phyloP scores from a whole-genome alignment of 2,329 filamentous ascomycete genomes.

The Pestalotiopsis sp. region DNA sequence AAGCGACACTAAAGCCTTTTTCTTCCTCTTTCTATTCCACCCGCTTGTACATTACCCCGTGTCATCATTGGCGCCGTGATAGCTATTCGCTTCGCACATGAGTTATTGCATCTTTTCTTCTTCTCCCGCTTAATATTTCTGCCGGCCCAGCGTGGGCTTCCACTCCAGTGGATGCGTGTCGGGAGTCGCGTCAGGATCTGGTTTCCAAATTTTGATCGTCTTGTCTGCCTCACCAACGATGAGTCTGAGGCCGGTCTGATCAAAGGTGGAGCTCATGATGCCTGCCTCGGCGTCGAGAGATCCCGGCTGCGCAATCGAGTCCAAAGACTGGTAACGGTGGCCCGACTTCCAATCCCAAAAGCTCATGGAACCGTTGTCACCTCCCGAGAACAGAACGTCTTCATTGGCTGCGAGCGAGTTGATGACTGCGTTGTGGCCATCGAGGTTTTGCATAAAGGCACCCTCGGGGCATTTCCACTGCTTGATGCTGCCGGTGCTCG shows the following conservation, averaged over 20 bases:
- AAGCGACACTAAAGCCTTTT: background rate
- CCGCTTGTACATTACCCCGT: background rate
- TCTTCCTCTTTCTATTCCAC: background rate
- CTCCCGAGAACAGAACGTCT: constrained; percentile 91
- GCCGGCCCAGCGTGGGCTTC: constrained; percentile 78
- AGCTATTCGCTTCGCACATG: background rate
- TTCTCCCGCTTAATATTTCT: constrained; percentile 64
- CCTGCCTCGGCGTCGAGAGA: constrained; percentile 93
- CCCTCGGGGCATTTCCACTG: constrained; percentile 99
- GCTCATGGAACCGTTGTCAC: constrained; percentile 92
- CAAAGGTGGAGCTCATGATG: constrained; percentile 92
- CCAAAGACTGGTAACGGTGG: constrained; percentile 84
- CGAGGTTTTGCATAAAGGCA: constrained; percentile 98
- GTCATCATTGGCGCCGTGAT: background rate
- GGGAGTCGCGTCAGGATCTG: constrained; percentile 86
- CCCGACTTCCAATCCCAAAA: constrained; percentile 99
- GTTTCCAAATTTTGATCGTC: constrained; percentile 98
- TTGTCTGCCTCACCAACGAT: constrained; percentile 97
- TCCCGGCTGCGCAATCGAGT: constrained; percentile 92
- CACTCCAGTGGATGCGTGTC: constrained; percentile 92
- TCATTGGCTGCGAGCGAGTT: constrained; percentile 93
- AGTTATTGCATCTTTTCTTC: no score
- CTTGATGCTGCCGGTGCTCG: constrained; percentile 92
- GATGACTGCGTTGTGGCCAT: constrained; percentile 94
- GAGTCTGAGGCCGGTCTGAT: constrained; percentile 82